A percentile compares a stretch with the other conserved stretches of the same genome.
Evolutionary conservation across 2,329 filamentous ascomycete genomes (phyloP).

Genomic region (Paracoccidioides brasiliensis): DNA sequence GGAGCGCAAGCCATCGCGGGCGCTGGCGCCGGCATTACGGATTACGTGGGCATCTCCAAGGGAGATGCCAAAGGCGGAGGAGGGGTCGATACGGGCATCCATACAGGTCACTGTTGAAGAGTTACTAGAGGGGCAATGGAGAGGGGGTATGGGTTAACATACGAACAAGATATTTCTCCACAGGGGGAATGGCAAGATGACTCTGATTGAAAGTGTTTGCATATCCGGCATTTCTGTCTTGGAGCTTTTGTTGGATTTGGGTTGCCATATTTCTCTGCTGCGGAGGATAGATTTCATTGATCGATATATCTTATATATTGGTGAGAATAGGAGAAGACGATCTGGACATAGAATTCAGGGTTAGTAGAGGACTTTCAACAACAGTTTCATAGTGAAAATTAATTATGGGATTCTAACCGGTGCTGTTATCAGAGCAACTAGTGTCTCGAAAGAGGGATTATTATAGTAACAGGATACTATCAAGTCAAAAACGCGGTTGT

Average conservation of each 20-base stretch:
- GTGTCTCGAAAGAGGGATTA: too few species aligned
- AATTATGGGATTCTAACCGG: too few species aligned
- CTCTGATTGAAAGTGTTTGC: constrained; percentile 51
- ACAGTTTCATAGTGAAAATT: background rate
- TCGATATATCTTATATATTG: background rate
- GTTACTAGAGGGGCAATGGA: background rate
- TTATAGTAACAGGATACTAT: too few species aligned
- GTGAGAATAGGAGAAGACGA: background rate
- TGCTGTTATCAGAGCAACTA: too few species aligned
- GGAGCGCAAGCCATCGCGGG: constrained; percentile 56
- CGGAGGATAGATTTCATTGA: background rate
- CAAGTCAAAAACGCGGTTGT: too few species aligned
- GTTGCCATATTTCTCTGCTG: constrained; percentile 25
- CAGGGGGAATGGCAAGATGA: constrained; percentile 53
- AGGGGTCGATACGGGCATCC: constrained; percentile 61
- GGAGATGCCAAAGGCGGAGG: constrained; percentile 54
- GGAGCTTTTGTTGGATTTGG: constrained; percentile 41
- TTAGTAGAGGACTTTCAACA: background rate
- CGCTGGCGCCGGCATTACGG: constrained; percentile 57
- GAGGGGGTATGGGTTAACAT: constrained; percentile 15
- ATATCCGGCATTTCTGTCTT: constrained; percentile 46
- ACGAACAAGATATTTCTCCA: constrained; percentile 55
- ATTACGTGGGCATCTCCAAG: constrained; percentile 70
- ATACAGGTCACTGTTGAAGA: constrained; percentile 55
- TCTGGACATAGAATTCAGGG: background rate